Percentiles rank a stretch among this genome's conserved stretches.
Evolutionary conservation across 441 rosid genomes (phyloP).

Genomic region (Pelargonium citronellum): DNA sequence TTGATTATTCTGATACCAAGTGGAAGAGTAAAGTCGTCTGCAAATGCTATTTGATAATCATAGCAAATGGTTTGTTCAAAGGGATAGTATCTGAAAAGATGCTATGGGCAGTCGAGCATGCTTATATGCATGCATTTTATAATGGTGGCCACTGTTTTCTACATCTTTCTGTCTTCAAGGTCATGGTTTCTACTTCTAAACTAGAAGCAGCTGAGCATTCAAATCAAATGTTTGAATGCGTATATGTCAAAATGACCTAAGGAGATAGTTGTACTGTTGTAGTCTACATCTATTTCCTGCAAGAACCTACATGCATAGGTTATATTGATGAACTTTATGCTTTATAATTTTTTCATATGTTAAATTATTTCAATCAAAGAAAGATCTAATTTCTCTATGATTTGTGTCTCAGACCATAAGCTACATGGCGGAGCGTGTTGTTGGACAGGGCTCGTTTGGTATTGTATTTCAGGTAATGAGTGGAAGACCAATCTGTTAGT

Average conservation of each 20-base stretch:
- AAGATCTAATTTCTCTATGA: conserved; percentile 4
- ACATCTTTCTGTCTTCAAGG: background rate
- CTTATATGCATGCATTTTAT: background rate
- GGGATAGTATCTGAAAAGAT: no score
- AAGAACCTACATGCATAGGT: background rate
- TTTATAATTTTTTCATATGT: background rate
- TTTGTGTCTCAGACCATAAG: conserved; percentile 36
- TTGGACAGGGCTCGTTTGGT: conserved; percentile 85
- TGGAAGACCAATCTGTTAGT: background rate
- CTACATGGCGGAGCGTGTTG: conserved; percentile 74
- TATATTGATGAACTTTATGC: conserved; percentile 3
- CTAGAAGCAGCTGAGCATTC: background rate
- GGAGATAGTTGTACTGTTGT: background rate
- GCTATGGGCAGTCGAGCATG: no score
- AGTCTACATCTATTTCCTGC: background rate
- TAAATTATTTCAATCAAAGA: background rate
- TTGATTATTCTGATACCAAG: background rate
- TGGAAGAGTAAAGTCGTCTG: background rate
- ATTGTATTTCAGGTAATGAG: conserved; percentile 74
- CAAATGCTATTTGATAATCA: background rate
- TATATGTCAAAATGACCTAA: background rate
- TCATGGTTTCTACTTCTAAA: background rate
- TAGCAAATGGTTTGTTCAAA: no score
- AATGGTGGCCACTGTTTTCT: background rate
- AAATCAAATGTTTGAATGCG: background rate